phyloP scores from a whole-genome alignment of 2,329 filamentous ascomycete genomes.

The Phyllosticta capitalensis region DNA sequence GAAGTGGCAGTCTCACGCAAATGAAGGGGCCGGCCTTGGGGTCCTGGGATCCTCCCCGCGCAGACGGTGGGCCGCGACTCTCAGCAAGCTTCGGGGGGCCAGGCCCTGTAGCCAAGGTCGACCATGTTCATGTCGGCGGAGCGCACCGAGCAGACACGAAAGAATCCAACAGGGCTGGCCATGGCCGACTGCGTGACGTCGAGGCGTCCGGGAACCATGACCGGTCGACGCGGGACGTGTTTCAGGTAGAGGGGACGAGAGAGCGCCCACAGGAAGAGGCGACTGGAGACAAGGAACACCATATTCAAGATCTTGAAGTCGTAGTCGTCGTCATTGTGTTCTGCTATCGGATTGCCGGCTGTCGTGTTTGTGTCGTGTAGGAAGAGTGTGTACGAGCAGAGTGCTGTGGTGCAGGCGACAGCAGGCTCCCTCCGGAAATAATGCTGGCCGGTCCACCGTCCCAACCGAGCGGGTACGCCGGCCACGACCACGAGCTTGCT shows the following conservation, averaged over 20 bases:
- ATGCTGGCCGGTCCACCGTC: no score
- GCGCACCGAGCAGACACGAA: not conserved
- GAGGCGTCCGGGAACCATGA: not conserved
- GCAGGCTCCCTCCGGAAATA: no score
- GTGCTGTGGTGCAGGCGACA: no score
- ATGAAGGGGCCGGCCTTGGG: conserved; percentile 5
- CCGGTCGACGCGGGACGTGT: not conserved
- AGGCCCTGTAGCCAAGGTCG: no score
- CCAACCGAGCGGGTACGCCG: no score
- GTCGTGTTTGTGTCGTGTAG: not conserved
- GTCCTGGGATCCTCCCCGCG: not conserved
- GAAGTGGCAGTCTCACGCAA: conserved; percentile 8
- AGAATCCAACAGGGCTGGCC: not conserved
- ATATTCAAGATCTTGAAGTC: no score
- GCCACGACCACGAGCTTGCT: no score
- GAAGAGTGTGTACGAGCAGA: no score
- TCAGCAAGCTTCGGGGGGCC: not conserved
- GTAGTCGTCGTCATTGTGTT: no score
- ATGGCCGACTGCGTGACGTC: not conserved
- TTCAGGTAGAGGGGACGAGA: not conserved
- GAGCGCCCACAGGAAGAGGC: no score
- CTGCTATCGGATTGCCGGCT: no score
- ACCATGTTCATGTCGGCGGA: not conserved
- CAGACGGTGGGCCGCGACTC: not conserved
- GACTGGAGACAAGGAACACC: no score